Evolutionary conservation across 1,284 basidiomycete species (phyloP).

Genomic region (Amylostereum areolatum): DNA sequence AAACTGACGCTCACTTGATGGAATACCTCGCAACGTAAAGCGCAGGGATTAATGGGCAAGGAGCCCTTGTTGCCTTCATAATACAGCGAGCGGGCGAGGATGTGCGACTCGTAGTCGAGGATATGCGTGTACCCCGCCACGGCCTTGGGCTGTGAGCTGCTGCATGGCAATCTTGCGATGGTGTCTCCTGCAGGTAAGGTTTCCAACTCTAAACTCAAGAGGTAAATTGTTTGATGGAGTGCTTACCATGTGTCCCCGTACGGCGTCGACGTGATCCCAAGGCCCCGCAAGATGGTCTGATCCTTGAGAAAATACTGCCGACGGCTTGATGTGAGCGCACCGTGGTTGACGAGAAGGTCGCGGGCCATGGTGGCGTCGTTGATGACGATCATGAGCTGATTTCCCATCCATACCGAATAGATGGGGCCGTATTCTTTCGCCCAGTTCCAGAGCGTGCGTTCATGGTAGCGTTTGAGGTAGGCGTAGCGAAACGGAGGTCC

Average conservation of each 20-base stretch:
- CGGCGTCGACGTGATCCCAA: conserved; percentile 32
- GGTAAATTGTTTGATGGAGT: neutral
- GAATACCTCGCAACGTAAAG: conserved; percentile 28
- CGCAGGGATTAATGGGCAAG: conserved; percentile 26
- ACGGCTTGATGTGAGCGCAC: conserved; percentile 30
- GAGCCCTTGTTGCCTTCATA: conserved; percentile 20
- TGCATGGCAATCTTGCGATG: conserved; percentile 31
- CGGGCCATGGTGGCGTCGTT: conserved; percentile 32
- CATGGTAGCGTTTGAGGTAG: conserved; percentile 31
- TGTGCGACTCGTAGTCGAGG: conserved; percentile 30
- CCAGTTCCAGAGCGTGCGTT: conserved; percentile 30
- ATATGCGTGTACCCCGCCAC: conserved; percentile 28
- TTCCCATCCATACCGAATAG: conserved; percentile 33
- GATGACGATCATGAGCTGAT: conserved; percentile 32
- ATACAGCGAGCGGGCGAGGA: conserved; percentile 28
- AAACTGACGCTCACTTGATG: conserved; percentile 19
- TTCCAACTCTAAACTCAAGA: neutral
- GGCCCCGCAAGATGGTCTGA: conserved; percentile 28
- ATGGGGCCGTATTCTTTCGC: conserved; percentile 29
- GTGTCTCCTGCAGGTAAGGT: conserved; percentile 25
- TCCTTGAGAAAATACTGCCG: conserved; percentile 32
- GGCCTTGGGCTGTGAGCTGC: conserved; percentile 25
- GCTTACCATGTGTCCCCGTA: conserved; percentile 34
- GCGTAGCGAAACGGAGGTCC: conserved; percentile 29
- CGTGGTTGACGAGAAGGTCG: conserved; percentile 30